Evolutionary conservation across 2,329 filamentous ascomycete species (phyloP), one percentile per base, ranked within the genome.

Genomic region (Penicillium sclerotigenum): DNA sequence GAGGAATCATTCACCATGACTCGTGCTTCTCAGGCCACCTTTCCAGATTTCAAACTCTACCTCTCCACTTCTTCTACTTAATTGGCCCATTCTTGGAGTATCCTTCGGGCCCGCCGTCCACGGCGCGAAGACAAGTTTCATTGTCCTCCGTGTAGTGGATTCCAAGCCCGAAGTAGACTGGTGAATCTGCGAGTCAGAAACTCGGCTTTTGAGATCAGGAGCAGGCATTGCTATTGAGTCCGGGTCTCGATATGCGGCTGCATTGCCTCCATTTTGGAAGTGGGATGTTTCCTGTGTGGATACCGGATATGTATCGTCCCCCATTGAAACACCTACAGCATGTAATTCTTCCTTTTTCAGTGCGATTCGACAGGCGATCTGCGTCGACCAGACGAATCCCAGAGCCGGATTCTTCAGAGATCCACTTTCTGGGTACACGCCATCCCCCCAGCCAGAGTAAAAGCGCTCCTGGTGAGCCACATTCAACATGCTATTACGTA

Each of bases 391-490:
- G 11, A 95, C 88, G 8, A 96, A 80, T 0, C 93, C 93, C 24
- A 97, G 76, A 7, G 89, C 89, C 0, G 93, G 93, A 0, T 90
- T 96, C 75, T 97, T 97, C 53, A 64, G 62, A 2, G 69, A 88
- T 75, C 51, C 55, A 13, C 54, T 57, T 1, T 65, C 52, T 26
- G 57, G 59, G 16, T 61, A 59, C 8, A 20, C 77, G 54, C 86
- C 80, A 71, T 96, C 90, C 22, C 93, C 91, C 93, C 94, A 97
- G 60, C 94, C 92, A 4, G 92, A 95, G 75, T 97, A 96, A 84
- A 92, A 97, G 41, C 89, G 84, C 72, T 97, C 91, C 74, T 97
- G 93, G 73, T 97, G 89, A n/a, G 37, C 29, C 9, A 97, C 83
- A 31, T 84, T 82, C 36, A 97, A 79, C 0, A 87, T 84, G 13